A percentile compares a stretch with the other conserved stretches of the same genome.
Conservation (phyloP, 2,329 filamentous ascomycete species). For the Tolypocladium album region DNA sequence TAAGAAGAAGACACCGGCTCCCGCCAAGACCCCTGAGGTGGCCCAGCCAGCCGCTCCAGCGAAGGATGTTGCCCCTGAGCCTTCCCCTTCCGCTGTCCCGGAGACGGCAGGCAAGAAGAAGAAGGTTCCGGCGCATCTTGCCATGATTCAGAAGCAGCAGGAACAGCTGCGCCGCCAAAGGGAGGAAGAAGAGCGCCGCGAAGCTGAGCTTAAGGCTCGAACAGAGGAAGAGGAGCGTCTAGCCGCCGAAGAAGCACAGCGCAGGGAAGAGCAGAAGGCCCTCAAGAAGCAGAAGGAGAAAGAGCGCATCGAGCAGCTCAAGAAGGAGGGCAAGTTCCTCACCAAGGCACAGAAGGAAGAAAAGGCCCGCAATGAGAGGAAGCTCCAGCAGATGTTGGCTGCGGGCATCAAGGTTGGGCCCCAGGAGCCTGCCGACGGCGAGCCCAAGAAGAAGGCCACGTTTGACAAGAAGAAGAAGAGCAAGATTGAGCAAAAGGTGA, state of each 20-base stretch:
- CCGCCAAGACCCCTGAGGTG: constrained; percentile 17
- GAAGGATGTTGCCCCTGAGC: constrained; percentile 40
- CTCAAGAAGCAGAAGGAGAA: constrained; percentile 79
- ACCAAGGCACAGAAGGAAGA: constrained; percentile 80
- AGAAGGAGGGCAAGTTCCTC: constrained; percentile 78
- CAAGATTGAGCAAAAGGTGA: constrained; percentile 42
- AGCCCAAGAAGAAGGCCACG: constrained; percentile 66
- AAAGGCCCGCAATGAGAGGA: constrained; percentile 67
- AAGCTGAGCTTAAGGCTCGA: constrained; percentile 53
- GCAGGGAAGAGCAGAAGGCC: constrained; percentile 61
- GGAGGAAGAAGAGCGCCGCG: constrained; percentile 53
- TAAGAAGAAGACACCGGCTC: constrained; percentile 60
- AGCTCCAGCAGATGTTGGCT: constrained; percentile 76
- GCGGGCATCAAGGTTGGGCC: constrained; percentile 65
- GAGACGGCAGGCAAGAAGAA: constrained; percentile 64
- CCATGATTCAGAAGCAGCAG: constrained; percentile 70
- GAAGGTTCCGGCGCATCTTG: constrained; percentile 71
- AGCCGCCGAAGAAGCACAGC: constrained; percentile 57
- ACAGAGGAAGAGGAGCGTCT: constrained; percentile 55
- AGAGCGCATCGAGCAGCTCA: constrained; percentile 75
- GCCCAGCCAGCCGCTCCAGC: constrained; percentile 21
- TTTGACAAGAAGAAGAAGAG: constrained; percentile 76
- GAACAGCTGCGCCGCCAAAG: constrained; percentile 58
- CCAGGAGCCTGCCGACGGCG: constrained; percentile 37
- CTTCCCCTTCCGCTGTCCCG: constrained; percentile 21